Evolutionary conservation across 208 protist genomes (phyloP), one percentile per base, ranked within the genome.

Genomic region (Wallacemonas sp.): DNA sequence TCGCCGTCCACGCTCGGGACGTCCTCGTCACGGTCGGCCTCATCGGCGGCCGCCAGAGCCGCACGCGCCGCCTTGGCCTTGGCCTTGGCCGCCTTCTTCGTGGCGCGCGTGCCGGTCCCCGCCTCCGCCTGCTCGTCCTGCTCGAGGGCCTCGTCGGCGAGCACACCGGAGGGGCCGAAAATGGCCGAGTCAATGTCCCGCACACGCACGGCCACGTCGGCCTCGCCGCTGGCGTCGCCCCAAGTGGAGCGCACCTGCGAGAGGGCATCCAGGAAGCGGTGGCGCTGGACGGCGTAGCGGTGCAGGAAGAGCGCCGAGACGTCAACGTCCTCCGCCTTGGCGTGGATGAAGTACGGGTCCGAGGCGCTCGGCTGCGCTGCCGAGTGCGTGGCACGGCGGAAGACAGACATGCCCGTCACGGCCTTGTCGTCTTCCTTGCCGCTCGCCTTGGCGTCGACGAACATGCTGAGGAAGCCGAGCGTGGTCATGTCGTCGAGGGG

Each of bases 401-500:
- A 96, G 29, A 96, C 87, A 33, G 87, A 81, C 61, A 89, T 81
- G 59, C 87, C 84, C 14, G 49, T 67, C 49, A 54, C 52, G 18
- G 57, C 70, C 48, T 78, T 78, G 33, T 63, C 74, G 29, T 70
- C 81, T 16, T 44, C 71, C 57, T 88, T 86, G 3, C 55, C 52
- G 18, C 76, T 67, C 31, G 57, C 31, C 80, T 89, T 94, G 25
- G 84, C 87, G 57, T 97, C 89, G 1, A 95, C 89, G 61, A 95
- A 95, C 84, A 95, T 93, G 57, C 92, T 78, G 18, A 94, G 71
- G 69, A 97, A 97, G 70, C 95, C 94, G 25, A 78, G 61, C 42
- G 86, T 64, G 0, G 89, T 94, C 71, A 97, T 88, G 65, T 95
- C 92, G 63, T 97, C 92, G n/a, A 97, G 78, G 16, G 92, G 92